Percentiles rank a stretch among this genome's conserved stretches.
These are phyloP conservation scores for Dryas alaskensis DNA, from an alignment of 306 rosid genomes.

Conservation along the genomic window DNA sequence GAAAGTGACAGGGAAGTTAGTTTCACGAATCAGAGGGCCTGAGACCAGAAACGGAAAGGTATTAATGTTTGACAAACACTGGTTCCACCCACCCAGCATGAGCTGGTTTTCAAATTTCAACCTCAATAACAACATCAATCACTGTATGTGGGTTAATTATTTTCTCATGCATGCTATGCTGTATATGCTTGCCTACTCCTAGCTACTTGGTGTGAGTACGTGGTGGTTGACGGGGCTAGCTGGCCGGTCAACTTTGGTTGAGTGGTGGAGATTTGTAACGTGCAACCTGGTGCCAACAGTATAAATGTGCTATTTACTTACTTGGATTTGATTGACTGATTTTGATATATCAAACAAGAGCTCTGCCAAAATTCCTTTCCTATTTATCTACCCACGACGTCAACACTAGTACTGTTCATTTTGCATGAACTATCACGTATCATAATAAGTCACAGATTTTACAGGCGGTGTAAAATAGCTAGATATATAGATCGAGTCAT, in stretches of 20 bases:
- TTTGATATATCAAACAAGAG: constrained; percentile 47
- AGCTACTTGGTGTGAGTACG: not conserved
- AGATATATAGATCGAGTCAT: no score
- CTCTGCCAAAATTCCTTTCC: constrained; percentile 38
- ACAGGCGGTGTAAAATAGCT: no score
- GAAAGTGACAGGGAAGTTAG: not conserved
- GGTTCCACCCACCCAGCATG: no score
- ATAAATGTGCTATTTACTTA: not conserved
- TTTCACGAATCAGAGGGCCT: constrained; percentile 28
- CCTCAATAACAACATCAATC: no score
- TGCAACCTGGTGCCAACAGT: constrained; percentile 62
- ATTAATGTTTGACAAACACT: constrained; percentile 40
- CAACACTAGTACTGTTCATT: not conserved
- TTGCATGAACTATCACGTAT: constrained; percentile 54
- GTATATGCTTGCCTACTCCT: no score
- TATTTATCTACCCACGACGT: not conserved
- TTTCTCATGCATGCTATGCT: no score
- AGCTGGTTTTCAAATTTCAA: not conserved
- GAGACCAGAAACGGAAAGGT: constrained; percentile 59
- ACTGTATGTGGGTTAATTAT: no score
- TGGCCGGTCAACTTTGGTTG: constrained; percentile 11
- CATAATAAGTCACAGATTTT: no score
- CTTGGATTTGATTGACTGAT: constrained; percentile 60
- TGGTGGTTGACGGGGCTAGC: not conserved
- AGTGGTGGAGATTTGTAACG: constrained; percentile 49